Percentiles rank a stretch among this genome's conserved stretches.
These are phyloP conservation scores for Aspergillus wentii DNA, from an alignment of 495 filamentous ascomycete species.

Conservation along the genomic window DNA sequence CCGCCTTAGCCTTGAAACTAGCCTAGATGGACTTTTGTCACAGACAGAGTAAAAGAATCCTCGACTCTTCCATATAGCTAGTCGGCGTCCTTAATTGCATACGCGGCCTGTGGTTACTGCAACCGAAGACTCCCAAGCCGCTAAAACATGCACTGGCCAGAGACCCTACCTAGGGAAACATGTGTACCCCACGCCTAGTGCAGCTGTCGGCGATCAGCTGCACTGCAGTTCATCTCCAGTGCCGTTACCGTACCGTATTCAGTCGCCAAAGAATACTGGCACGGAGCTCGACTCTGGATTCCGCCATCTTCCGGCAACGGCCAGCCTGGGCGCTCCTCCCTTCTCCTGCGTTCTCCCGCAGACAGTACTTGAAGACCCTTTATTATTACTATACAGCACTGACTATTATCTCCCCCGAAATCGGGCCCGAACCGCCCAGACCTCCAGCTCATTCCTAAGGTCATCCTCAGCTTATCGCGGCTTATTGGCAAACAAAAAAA, in stretches of 20 bases:
- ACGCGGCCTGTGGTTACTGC: slow-evolving; percentile 4
- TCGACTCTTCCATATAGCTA: no score
- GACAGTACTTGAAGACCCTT: no score
- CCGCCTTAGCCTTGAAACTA: no score
- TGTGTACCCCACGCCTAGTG: slow-evolving; percentile 19
- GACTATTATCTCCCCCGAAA: no score
- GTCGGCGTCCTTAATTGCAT: slow-evolving; percentile 1
- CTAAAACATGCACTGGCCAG: slow-evolving; percentile 13
- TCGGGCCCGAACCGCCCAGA: no score
- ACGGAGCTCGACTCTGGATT: slow-evolving; percentile 18
- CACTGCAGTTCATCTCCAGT: slow-evolving; percentile 3
- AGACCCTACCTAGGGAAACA: slow-evolving; percentile 9
- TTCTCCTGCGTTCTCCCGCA: slow-evolving; percentile 13
- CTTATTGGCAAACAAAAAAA: no score
- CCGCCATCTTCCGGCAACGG: slow-evolving; percentile 38
- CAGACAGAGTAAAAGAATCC: background rate
- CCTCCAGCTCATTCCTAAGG: no score
- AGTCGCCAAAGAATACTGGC: slow-evolving; percentile 16
- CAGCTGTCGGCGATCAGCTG: slow-evolving; percentile 15
- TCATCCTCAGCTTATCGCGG: no score
- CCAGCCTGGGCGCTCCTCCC: slow-evolving; percentile 19
- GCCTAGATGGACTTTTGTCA: no score
- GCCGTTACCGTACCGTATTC: no score
- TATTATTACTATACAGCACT: no score
- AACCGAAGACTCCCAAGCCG: slow-evolving; percentile 7